phyloP scores from a whole-genome alignment of 768 basidiomycete species.

The Vishniacozyma victoriae region DNA sequence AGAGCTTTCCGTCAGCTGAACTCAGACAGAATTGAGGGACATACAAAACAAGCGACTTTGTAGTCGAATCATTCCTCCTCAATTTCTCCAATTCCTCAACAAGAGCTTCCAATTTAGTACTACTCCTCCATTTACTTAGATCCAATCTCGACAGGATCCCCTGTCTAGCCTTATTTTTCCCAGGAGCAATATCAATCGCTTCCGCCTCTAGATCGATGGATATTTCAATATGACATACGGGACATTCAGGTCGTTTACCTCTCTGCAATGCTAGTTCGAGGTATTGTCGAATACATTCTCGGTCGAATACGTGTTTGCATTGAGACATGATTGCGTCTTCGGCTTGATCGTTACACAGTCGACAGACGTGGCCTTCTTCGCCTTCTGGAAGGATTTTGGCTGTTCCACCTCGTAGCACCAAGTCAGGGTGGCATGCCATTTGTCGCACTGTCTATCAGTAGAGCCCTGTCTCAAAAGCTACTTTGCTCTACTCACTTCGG shows the following conservation, averaged over 20 bases:
- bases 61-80: slow-evolving; percentile 74
- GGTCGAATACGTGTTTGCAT: slow-evolving; percentile 90
- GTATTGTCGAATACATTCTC: slow-evolving; percentile 93
- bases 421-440: slow-evolving; percentile 63
- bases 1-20: slow-evolving; percentile 20
- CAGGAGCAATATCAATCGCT: slow-evolving; percentile 67
- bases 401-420: slow-evolving; percentile 80
- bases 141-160: slow-evolving; percentile 90
- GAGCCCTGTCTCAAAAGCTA: neutral
- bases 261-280: slow-evolving; percentile 59
- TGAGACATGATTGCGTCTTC: slow-evolving; percentile 94
- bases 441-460: slow-evolving; percentile 40
- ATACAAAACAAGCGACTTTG: slow-evolving; percentile 87
- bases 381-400: slow-evolving; percentile 54
- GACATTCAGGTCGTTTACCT: slow-evolving; percentile 70
- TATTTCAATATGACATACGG: slow-evolving; percentile 84
- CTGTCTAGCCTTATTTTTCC: slow-evolving; percentile 57
- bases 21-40: slow-evolving; percentile 3
- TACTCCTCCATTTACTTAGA: slow-evolving; percentile 83
- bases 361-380: slow-evolving; percentile 76
- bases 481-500: slow-evolving; percentile 60
- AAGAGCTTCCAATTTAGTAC: slow-evolving; percentile 94
- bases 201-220: slow-evolving; percentile 96
- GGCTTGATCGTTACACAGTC: slow-evolving; percentile 84
- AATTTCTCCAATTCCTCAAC: slow-evolving; percentile 87